Base-by-base conservation (phyloP, 805 yeast genomes). In the Candida quercuum region DNA sequence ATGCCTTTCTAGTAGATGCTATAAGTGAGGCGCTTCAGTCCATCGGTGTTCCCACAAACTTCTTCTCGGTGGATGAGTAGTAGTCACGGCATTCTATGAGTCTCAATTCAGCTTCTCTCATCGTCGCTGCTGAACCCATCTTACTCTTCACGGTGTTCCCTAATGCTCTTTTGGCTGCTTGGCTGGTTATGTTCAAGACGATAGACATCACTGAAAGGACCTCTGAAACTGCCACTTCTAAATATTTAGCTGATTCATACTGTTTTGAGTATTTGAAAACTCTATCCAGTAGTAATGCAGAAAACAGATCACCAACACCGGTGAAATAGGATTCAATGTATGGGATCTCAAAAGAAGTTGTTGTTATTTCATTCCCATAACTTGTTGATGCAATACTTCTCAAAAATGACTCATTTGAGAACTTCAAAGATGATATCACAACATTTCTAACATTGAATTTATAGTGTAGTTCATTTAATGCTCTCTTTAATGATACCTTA, bases 241-340 rank as follows among this genome's bases (percentile, higher is more conserved):
- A 48, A 25, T 42, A 45, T 20, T 20, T 20, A 11, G 23, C 9
- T 21, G 25, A 30, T 6, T 33, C n/a, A 3, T 13, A 17, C 5
- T 24, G 14, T 32, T 33, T 39, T n/a, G 47, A 31, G n/a, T 47
- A 45, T 28, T 56, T 56, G 47, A 59, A 64, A 21, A 80, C 63
- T 47, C 85, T 72, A 57, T 83, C 94, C 6, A 86, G 49, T 23
- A 88, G 57, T 28, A 89, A 58, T 0, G 95, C 91, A 0, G 95
- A 81, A 50, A 91, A 89, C 29, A 89, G 60, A 52, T 89, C 98
- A 6, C 98, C 98, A 0, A 93, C 95, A 2, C 98, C 98, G 0
- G 96, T 86, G 61, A 89, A 91, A 57, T 91, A 87, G 5, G 91
- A 80, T 38, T 81, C 76, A 29, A 86, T 73, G 25, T 69, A 65